Conservation (phyloP, 2,329 filamentous ascomycete species). For the Cladosporium sp. region DNA sequence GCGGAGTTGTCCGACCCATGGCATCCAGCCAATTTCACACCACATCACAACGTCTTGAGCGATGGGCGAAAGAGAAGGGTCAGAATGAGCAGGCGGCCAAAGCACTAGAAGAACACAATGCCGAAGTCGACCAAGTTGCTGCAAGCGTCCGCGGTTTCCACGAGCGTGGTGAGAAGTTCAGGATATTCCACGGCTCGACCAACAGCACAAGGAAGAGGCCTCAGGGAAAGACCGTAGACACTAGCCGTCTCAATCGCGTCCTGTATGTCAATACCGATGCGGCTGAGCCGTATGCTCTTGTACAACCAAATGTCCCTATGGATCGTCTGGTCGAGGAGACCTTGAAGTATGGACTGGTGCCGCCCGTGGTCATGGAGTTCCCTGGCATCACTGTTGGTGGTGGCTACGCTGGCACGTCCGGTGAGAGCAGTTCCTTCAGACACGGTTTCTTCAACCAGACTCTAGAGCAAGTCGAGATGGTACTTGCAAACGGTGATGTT, state of each 20-base stretch:
- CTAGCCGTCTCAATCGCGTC: constrained; percentile 46
- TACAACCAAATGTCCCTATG: constrained; percentile 69
- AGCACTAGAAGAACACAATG: constrained; percentile 6
- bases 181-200: constrained; percentile 74
- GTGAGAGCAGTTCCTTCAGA: constrained; percentile 63
- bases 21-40: not conserved
- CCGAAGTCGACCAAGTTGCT: constrained; percentile 43
- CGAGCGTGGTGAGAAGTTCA: constrained; percentile 55
- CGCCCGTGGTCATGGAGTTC: constrained; percentile 67
- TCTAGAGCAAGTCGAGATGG: constrained; percentile 59
- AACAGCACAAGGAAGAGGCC: constrained; percentile 60
- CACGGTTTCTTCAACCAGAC: constrained; percentile 64
- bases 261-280: constrained; percentile 44
- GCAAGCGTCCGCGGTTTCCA: constrained; percentile 48
- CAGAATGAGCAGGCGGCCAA: constrained; percentile 35
- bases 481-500: constrained; percentile 58
- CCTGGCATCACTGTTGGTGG: constrained; percentile 66
- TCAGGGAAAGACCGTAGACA: constrained; percentile 36
- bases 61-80: not conserved
- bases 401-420: constrained; percentile 62
- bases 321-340: constrained; percentile 58
- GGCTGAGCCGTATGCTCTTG: constrained; percentile 42
- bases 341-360: constrained; percentile 52
- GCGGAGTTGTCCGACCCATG: not conserved
- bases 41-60: not conserved